Evolutionary conservation across 2,329 filamentous ascomycete genomes (phyloP), one percentile per base, ranked within the genome.

Genomic region (Exserohilum rostratum): DNA sequence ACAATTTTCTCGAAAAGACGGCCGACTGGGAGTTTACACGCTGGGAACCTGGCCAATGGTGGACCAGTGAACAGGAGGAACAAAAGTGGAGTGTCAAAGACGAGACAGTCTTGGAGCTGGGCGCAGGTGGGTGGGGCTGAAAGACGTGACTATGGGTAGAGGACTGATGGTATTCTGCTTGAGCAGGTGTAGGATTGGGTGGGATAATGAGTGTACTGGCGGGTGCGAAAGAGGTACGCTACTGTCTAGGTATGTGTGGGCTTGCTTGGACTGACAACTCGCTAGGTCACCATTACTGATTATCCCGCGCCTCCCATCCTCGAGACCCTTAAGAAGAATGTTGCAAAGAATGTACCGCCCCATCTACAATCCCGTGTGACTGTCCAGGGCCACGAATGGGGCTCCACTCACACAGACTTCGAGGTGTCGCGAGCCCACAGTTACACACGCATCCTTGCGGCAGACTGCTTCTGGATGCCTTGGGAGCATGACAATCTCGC

Each of bases 381-480:
- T 0, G 81, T 90, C 5, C 69, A 83, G 46, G 87, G 86, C 1
- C 88, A 91, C 64, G 75, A 79, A 33, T 91, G 89, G 88, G 87
- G 88, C 6, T 80, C 82, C 15, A 68, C 84, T 1, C 65, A 72
- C 12, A 72, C 76, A 13, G 37, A 70, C 22, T 79, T 84, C 44
- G 74, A 79, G 11, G 20, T 39, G 6, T 46, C 62, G 1, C 60
- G 77, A 46, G 73, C 73, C 11, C 74, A 75, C 7, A 53, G 61
- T 1, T 90, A 87, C 67, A 85, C 85, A 40, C 82, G 86, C 53
- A 78, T 91, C 35, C 74, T 90, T n/a, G 86, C 85, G 0, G 86
- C 87, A 58, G 88, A 91, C 74, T 90, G 88, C 66, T 80, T 90
- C 52, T 91, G 89, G 88, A 90, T 91, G 86, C 83, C 85, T 1